These are phyloP conservation scores for Zygoascus hellenicus DNA, from an alignment of 1,139 yeast species.

Conservation along the genomic window DNA sequence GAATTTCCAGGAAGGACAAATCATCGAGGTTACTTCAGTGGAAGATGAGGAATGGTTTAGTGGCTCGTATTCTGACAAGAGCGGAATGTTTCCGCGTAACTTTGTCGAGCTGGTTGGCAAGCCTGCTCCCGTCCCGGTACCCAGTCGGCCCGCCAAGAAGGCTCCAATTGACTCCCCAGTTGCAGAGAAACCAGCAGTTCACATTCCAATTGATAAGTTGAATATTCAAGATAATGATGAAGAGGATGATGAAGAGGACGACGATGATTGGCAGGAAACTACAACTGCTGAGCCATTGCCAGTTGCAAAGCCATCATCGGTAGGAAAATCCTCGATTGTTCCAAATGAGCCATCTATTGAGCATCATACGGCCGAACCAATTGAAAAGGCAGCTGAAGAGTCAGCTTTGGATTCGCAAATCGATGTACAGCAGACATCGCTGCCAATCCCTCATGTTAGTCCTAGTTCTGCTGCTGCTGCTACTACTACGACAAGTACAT, in stretches of 20 bases:
- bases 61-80: conserved; percentile 53
- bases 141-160: conserved; percentile 9
- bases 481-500: conserved; percentile 5
- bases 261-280: conserved; percentile 15
- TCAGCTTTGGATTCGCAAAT: neutral
- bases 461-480: neutral
- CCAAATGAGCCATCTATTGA: neutral
- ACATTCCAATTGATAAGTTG: conserved; percentile 11
- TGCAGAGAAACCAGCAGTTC: conserved; percentile 2
- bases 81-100: conserved; percentile 85
- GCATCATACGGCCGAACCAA: conserved; percentile 6
- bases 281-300: conserved; percentile 15
- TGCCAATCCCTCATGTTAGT: neutral
- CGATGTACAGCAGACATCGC: neutral
- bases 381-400: conserved; percentile 6
- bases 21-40: conserved; percentile 64
- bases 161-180: conserved; percentile 5
- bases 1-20: conserved; percentile 58
- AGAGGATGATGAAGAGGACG: conserved; percentile 18
- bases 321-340: neutral
- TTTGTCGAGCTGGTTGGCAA: conserved; percentile 51
- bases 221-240: conserved; percentile 9
- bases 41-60: conserved; percentile 91
- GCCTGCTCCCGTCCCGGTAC: conserved; percentile 7
- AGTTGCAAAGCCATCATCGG: neutral